A percentile compares a stretch with the other conserved stretches of the same genome.
Evolutionary conservation across 495 filamentous ascomycete species (phyloP).

Genomic region (Penicillium verhagenii): DNA sequence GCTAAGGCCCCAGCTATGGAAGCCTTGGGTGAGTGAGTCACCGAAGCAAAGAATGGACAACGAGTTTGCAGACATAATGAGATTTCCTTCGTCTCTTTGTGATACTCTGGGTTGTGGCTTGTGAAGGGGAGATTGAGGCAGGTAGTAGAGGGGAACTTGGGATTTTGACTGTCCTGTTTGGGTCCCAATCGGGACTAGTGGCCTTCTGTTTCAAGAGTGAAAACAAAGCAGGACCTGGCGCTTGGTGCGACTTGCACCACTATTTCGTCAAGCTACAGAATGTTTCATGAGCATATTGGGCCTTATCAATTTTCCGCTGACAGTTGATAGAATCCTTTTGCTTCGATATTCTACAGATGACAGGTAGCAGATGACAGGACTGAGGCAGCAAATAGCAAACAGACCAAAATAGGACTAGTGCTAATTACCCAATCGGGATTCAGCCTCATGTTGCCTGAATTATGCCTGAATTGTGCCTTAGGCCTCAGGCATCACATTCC

Average conservation of each 20-base stretch:
- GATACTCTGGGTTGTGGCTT: not conserved
- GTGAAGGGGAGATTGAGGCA: not conserved
- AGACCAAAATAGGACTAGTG: not conserved
- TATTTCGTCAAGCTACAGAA: no score
- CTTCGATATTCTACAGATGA: no score
- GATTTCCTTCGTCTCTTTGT: not conserved
- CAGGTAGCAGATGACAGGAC: not conserved
- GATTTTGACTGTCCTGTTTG: not conserved
- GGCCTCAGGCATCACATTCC: not conserved
- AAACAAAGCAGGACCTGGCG: not conserved
- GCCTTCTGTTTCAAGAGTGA: not conserved
- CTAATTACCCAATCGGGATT: not conserved
- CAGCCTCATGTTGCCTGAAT: not conserved
- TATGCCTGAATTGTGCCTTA: no score
- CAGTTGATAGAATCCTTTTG: no score
- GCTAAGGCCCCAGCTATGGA: conserved; percentile 38
- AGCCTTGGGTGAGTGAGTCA: conserved; percentile 61
- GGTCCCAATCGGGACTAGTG: not conserved
- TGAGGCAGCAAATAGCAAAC: not conserved
- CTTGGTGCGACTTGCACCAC: no score
- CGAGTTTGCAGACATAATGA: conserved; percentile 6
- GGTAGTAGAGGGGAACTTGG: not conserved
- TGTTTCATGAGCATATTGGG: no score
- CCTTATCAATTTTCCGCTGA: no score
- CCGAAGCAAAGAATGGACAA: conserved; percentile 60